Evolutionary conservation across 2,329 filamentous ascomycete species (phyloP), one percentile per base, ranked within the genome.

Genomic region (Knufia petricola): DNA sequence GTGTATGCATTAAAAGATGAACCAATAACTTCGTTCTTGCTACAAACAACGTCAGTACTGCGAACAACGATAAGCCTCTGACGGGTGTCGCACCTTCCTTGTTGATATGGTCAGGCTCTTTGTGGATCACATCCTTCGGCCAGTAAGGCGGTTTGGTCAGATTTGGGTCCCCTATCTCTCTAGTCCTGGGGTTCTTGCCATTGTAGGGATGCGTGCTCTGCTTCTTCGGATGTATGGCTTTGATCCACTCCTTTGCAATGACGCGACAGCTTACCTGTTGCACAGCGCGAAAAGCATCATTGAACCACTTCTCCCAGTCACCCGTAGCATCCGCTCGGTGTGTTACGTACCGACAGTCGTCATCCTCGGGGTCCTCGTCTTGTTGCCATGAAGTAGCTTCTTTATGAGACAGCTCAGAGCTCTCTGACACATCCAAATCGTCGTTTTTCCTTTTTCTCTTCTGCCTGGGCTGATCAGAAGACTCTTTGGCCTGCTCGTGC

Each of bases 141-240:
- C 56, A 59, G 45, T 59, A 59, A 10, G 64, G 62, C 7, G 70
- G 70, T 54, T 67, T 70, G 10, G 69, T 73, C 51, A 63, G 63
- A 48, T 70, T 66, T 3, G 67, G 64, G 50, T 73, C 67, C 1
- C 63, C 62, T 3, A 61, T 63, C 26, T 66, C 60, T 13, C 44
- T 34, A 31, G 64, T 66, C 1, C 64, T 63, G 1, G 64, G 60
- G 21, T 64, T 63, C n/a, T 67, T 65, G 9, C 70, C 70, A 55
- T 73, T 73, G 55, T 73, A 73, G 2, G 70, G 71, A 54, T 69
- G 66, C 41, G 66, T 68, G 2, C 68, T 67, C 57, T 73, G 70
- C 58, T 73, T 74, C 28, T 66, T 64, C 2, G 69, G 70, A 41
- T 72, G 67, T 21, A 71, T 69, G 3, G 65, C 61, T 51, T 69